Evolutionary conservation across 164 flowering plant species (phyloP).

Genomic region (Tetracentron sinense): DNA sequence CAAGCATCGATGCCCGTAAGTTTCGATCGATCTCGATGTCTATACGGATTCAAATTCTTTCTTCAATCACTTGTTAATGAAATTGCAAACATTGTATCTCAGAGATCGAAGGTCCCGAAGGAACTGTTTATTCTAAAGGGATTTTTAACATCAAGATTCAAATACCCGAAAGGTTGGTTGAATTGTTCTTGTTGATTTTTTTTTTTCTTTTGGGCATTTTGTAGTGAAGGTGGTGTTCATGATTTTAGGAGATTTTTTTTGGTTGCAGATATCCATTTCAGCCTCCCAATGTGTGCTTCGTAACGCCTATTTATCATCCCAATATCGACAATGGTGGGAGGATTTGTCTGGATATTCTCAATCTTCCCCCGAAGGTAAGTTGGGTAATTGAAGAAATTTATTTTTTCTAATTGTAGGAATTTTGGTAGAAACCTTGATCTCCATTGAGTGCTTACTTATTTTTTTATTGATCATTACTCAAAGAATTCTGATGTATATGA

Average conservation of each 20-base stretch:
- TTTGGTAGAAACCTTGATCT: background rate
- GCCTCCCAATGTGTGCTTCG: slow-evolving; percentile 79
- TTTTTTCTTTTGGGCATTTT: slow-evolving; percentile 4
- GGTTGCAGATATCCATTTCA: slow-evolving; percentile 79
- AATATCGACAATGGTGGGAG: slow-evolving; percentile 87
- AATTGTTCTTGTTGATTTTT: background rate
- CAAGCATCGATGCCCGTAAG: slow-evolving; percentile 58
- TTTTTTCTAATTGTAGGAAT: background rate
- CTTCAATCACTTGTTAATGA: background rate
- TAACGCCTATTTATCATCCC: slow-evolving; percentile 85
- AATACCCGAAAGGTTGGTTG: slow-evolving; percentile 70
- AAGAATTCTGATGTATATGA: no score
- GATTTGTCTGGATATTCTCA: slow-evolving; percentile 89
- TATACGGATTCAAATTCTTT: background rate
- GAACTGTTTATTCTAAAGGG: slow-evolving; percentile 66
- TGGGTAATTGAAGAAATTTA: background rate
- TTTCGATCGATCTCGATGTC: background rate
- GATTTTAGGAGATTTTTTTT: background rate
- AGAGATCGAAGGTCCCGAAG: slow-evolving; percentile 82
- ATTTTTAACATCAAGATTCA: slow-evolving; percentile 63
- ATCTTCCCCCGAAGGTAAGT: slow-evolving; percentile 83
- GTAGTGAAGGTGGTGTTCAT: background rate
- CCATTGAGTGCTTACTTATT: background rate
- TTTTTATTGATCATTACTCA: no score
- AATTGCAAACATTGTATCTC: background rate